Conservation (phyloP, 208 protist genomes). For the Trypanosoma scelopori region DNA sequence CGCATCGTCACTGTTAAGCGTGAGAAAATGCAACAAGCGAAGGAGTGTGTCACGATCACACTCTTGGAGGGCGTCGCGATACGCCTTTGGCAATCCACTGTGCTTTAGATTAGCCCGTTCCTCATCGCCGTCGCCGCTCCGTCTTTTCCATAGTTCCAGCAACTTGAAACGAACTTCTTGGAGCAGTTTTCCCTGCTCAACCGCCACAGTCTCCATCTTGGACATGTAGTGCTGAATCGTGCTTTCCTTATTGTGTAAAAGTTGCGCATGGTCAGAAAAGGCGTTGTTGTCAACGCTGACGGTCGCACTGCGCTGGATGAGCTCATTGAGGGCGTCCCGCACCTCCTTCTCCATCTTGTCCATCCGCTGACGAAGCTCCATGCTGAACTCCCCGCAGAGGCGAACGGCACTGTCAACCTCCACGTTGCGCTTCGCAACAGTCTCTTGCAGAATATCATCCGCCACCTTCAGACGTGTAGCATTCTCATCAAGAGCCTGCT, state of each 20-base stretch:
- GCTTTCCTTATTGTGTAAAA: slow-evolving; percentile 43
- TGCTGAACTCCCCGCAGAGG: slow-evolving; percentile 39
- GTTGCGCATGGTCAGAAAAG: slow-evolving; percentile 40
- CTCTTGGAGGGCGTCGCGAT: slow-evolving; percentile 32
- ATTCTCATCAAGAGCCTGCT: slow-evolving; percentile 46
- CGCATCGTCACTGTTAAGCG: slow-evolving; percentile 40
- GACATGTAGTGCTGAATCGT: slow-evolving; percentile 43
- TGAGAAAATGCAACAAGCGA: slow-evolving; percentile 51
- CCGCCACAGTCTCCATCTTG: slow-evolving; percentile 41
- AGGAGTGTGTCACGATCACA: slow-evolving; percentile 66
- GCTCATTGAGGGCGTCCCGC: slow-evolving; percentile 31
- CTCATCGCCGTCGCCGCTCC: slow-evolving; percentile 29
- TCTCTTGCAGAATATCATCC: slow-evolving; percentile 55
- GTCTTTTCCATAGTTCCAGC: slow-evolving; percentile 36
- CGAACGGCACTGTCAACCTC: slow-evolving; percentile 42
- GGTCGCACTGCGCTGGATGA: slow-evolving; percentile 52
- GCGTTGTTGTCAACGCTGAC: slow-evolving; percentile 52
- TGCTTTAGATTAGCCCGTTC: slow-evolving; percentile 32
- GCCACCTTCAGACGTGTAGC: slow-evolving; percentile 63
- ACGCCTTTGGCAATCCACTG: slow-evolving; percentile 41
- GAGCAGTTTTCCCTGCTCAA: slow-evolving; percentile 67
- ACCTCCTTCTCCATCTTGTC: slow-evolving; percentile 48
- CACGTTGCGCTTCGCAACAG: slow-evolving; percentile 30
- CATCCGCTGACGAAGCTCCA: slow-evolving; percentile 62
- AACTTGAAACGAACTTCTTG: slow-evolving; percentile 51